Conservation (phyloP, 208 protist species). For the Angomonas deanei region DNA sequence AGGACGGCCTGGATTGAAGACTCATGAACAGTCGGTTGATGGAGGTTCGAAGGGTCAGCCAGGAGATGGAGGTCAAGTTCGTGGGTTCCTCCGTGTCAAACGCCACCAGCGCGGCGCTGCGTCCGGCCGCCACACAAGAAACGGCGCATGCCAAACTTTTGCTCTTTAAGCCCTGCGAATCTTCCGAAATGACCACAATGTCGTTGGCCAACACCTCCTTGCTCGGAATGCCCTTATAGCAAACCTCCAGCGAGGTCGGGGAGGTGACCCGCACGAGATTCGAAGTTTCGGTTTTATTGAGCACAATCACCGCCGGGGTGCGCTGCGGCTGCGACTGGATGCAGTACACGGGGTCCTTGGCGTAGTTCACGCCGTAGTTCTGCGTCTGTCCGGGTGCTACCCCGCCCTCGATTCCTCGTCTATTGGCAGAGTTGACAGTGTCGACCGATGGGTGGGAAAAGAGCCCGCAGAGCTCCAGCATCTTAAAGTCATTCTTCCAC, state of each 20-base stretch:
- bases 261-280: neutral
- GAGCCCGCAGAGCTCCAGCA: neutral
- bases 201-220: conserved; percentile 9
- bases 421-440: no score
- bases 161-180: conserved; percentile 21
- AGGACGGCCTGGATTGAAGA: conserved; percentile 5
- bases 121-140: conserved; percentile 23
- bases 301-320: neutral
- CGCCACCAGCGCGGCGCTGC: conserved; percentile 24
- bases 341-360: conserved; percentile 3
- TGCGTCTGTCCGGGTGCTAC: neutral
- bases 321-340: neutral
- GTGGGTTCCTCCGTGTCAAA: conserved; percentile 28
- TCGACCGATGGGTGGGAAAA: neutral
- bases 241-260: conserved; percentile 1
- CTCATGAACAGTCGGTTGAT: conserved; percentile 24
- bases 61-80: conserved; percentile 21
- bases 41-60: conserved; percentile 26
- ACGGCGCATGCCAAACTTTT: conserved; percentile 16
- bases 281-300: neutral
- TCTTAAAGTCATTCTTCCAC: neutral
- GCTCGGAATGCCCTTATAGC: neutral
- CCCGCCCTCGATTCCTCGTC: no score
- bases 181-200: conserved; percentile 18
- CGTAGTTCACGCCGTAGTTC: conserved; percentile 23